Evolutionary conservation across 768 basidiomycete genomes (phyloP), one percentile per base, ranked within the genome.

Genomic region (Dioszegia hungarica): DNA sequence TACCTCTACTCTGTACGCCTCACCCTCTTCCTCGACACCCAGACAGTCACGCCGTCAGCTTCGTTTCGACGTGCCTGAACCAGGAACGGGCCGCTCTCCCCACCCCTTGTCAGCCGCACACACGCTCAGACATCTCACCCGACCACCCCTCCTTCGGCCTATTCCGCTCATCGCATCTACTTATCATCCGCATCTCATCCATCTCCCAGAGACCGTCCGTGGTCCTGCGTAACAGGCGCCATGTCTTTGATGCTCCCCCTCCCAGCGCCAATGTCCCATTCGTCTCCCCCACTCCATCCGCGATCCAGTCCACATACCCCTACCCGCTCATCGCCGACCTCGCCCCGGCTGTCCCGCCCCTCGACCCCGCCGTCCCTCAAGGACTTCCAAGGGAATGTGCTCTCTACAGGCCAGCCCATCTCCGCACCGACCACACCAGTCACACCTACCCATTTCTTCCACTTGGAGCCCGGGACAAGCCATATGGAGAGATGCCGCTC

Each of bases 391-490:
- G 15, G 28, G 28, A 28, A 31, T 46, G 31, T n/a, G 20, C 29
- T 51, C 17, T n/a, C 56, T 8, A 25, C 59, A 4, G 25, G 54
- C 12, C 58, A 58, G 12, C 64, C 71, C 2, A 55, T 73, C 22
- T 73, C 71, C 4, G 71, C 71, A 1, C 71, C 71, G 11, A 48
- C 63, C 8, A 73, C 71, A 11, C 71, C 71, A 1, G 66, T 73
- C 25, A 70, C 59, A 4, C 39, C 63, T 0, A 73, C 68, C 2
- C 66, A 69, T 46, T 50, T 63, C 12, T 28, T 66, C 11, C 61
- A 37, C 29, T 19, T 25, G 20, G 50, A 56, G 19, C 54, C 47
- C n/a, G 27, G 38, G 8, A 27, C 59, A 5, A 56, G 51, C 14
- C 59, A 50, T 12, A 70, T 73, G 71, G 71, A 70, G 47, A 25